Conservation (phyloP, 1,139 yeast species). For the Magnusiomyces magnusii region DNA sequence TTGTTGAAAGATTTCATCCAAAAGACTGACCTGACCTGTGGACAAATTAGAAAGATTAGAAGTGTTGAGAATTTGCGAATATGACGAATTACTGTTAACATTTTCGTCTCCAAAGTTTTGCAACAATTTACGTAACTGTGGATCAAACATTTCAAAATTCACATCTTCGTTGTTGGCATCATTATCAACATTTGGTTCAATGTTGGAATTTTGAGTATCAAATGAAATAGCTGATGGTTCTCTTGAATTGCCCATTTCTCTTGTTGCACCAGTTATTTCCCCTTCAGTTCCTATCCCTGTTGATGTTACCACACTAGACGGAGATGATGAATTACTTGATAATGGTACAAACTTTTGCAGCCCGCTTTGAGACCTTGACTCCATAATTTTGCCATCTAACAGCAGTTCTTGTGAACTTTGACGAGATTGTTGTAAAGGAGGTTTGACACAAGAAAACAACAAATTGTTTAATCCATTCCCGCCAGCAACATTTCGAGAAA, state of each 20-base stretch:
- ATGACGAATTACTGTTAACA: background rate
- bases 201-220: no score
- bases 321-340: background rate
- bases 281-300: no score
- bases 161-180: background rate
- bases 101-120: background rate
- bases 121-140: background rate
- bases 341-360: no score
- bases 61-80: background rate
- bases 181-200: no score
- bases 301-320: background rate
- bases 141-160: background rate
- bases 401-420: background rate
- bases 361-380: no score
- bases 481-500: background rate
- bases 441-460: background rate
- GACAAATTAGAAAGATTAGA: background rate
- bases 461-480: background rate
- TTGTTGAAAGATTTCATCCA: slow-evolving; percentile 7
- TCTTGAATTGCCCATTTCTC: no score
- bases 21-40: background rate
- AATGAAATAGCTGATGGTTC: no score
- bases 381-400: background rate
- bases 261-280: no score
- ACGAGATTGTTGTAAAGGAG: background rate